Percentiles rank a stretch among this genome's conserved stretches.
These are phyloP conservation scores for Suillus hirtellus DNA, from an alignment of 768 basidiomycete genomes.

Conservation along the genomic window DNA sequence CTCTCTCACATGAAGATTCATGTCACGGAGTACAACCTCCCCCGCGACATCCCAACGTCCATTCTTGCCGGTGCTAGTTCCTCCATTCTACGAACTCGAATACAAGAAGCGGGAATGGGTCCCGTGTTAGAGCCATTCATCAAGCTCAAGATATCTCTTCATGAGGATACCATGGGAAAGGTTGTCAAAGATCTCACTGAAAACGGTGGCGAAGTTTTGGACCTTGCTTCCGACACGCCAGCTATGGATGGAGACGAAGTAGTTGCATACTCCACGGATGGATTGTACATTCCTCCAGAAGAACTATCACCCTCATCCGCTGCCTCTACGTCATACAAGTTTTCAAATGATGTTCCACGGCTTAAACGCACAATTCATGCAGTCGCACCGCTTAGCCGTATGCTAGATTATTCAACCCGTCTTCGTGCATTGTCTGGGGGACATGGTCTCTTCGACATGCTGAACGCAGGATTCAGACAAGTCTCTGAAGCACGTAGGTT, in stretches of 20 bases:
- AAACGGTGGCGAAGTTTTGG: constrained; percentile 74
- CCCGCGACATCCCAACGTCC: constrained; percentile 45
- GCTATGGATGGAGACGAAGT: constrained; percentile 37
- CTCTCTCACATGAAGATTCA: constrained; percentile 64
- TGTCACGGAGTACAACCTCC: constrained; percentile 45
- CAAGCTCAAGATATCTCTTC: constrained; percentile 63
- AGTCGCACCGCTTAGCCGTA: constrained; percentile 73
- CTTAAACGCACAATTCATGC: constrained; percentile 70
- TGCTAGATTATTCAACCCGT: constrained; percentile 79
- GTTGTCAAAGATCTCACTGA: constrained; percentile 85
- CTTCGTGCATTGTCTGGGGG: constrained; percentile 82
- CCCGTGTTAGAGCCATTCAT: constrained; percentile 81
- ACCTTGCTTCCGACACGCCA: constrained; percentile 52
- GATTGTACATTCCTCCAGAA: constrained; percentile 72
- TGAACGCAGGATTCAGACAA: constrained; percentile 70
- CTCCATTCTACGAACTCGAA: constrained; percentile 58
- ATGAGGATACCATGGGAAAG: constrained; percentile 69
- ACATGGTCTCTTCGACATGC: constrained; percentile 79
- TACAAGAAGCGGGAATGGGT: constrained; percentile 67
- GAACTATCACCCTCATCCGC: constrained; percentile 72
- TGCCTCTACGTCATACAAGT: constrained; percentile 29
- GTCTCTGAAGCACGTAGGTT: constrained; percentile 61
- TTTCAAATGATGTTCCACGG: constrained; percentile 34
- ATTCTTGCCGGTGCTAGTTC: constrained; percentile 67
- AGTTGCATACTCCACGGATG: constrained; percentile 54